Evolutionary conservation across 2,329 filamentous ascomycete species (phyloP).

Genomic region (Calonectria pauciramosa): DNA sequence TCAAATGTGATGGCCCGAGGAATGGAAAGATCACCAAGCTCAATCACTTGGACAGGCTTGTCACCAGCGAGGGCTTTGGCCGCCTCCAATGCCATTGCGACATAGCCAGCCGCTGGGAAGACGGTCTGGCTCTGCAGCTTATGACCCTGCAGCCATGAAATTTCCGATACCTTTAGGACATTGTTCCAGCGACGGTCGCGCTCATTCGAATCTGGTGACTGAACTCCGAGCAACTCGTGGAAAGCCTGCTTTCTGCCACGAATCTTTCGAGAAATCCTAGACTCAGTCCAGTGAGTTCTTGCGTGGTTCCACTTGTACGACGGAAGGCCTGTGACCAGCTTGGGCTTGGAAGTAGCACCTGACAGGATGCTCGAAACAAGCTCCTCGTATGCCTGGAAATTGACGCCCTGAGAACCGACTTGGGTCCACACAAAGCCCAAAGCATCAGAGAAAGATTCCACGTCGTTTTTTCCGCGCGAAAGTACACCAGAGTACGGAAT

Average conservation of each 20-base stretch:
- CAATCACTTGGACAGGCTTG: not conserved
- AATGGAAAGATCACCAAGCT: not conserved
- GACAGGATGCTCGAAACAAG: not conserved
- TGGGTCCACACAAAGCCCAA: conserved; percentile 35
- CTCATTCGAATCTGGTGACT: conserved; percentile 1
- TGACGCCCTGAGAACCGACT: not conserved
- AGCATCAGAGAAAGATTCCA: conserved; percentile 30
- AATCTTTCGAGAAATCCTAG: conserved; percentile 41
- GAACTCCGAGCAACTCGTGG: conserved; percentile 55
- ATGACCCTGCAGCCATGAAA: conserved; percentile 58
- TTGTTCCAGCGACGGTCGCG: conserved; percentile 44
- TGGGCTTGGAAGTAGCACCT: not conserved
- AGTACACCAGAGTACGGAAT: conserved; percentile 28
- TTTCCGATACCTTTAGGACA: conserved; percentile 39
- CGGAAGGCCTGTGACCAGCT: conserved; percentile 47
- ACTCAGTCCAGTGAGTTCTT: conserved; percentile 51
- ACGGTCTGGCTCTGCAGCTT: conserved; percentile 46
- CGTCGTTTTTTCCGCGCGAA: conserved; percentile 33
- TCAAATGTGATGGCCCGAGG: not conserved
- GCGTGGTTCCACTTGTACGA: conserved; percentile 55
- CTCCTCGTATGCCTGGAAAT: not conserved
- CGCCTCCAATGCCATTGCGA: conserved; percentile 53
- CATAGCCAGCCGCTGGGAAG: conserved; percentile 56
- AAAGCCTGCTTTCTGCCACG: conserved; percentile 45
- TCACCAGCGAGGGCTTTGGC: not conserved